Conservation (phyloP, 2,329 filamentous ascomycete genomes). For the Neurospora sp. region DNA sequence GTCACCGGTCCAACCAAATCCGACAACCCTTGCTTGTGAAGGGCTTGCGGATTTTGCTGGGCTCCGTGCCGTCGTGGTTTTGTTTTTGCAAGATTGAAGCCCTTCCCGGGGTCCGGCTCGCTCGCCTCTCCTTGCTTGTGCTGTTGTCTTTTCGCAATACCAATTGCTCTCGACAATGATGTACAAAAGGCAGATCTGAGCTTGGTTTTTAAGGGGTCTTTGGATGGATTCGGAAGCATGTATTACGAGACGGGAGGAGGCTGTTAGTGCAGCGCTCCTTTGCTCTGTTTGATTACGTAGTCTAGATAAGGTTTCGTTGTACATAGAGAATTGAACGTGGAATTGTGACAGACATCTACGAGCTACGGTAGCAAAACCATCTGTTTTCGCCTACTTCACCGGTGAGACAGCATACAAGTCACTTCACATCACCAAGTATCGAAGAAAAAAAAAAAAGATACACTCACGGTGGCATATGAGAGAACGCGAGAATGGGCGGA, state of each 20-base stretch:
- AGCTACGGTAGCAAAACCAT: not conserved
- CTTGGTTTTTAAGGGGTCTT: constrained; percentile 3
- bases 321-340: not conserved
- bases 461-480: not conserved
- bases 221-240: not conserved
- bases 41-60: not conserved
- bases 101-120: constrained; percentile 23
- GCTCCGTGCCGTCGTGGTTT: constrained; percentile 20
- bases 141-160: not conserved
- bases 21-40: not conserved
- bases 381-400: not conserved
- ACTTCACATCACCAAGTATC: not conserved
- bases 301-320: not conserved
- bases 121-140: constrained; percentile 16
- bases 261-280: not conserved
- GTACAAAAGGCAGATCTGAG: constrained; percentile 31
- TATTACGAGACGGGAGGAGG: not conserved
- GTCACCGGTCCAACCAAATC: constrained; percentile 25
- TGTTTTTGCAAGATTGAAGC: constrained; percentile 37
- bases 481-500: not conserved
- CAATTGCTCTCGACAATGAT: constrained; percentile 19
- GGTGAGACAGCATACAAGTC: not conserved
- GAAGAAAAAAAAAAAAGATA: not conserved
- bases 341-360: not conserved
- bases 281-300: not conserved